A percentile compares a stretch with the other conserved stretches of the same genome.
Evolutionary conservation across 1,139 yeast genomes (phyloP).

Genomic region (Magnusiomyces tetraspermus): DNA sequence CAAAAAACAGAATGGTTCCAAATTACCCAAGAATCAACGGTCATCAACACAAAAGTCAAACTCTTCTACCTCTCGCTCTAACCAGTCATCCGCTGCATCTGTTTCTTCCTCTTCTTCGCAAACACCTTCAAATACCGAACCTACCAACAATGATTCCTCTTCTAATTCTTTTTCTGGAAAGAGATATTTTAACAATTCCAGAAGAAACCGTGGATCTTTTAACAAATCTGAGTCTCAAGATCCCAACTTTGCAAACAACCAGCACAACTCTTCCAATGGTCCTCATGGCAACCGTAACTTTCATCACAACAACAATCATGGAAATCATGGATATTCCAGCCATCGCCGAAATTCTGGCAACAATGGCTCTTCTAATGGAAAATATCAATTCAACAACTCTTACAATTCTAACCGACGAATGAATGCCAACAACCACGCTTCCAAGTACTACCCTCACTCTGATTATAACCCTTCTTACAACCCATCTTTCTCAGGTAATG

Average conservation of each 20-base stretch:
- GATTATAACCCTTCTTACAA: constrained; percentile 1
- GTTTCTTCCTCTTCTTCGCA: background rate
- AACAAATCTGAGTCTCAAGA: background rate
- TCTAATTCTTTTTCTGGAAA: background rate
- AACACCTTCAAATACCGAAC: background rate
- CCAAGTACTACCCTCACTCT: constrained; percentile 6
- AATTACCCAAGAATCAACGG: background rate
- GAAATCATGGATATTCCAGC: constrained; percentile 9
- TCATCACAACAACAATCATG: constrained; percentile 14
- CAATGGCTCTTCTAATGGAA: constrained; percentile 11
- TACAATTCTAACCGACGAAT: constrained; percentile 10
- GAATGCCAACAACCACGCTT: constrained; percentile 7
- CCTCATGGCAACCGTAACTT: constrained; percentile 26
- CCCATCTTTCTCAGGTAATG: constrained; percentile 2
- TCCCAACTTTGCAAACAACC: constrained; percentile 8
- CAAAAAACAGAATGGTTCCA: background rate
- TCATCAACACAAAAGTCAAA: background rate
- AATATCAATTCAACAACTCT: constrained; percentile 6
- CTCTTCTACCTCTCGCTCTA: background rate
- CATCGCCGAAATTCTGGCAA: constrained; percentile 9
- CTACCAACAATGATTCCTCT: background rate
- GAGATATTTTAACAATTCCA: background rate
- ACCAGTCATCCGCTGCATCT: background rate
- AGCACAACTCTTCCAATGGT: constrained; percentile 22
- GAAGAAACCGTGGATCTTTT: constrained; percentile 10